Evolutionary conservation across 371 early-diverging fungal genomes (phyloP), one percentile per base, ranked within the genome.

Genomic region (Haplosporangium sp.): DNA sequence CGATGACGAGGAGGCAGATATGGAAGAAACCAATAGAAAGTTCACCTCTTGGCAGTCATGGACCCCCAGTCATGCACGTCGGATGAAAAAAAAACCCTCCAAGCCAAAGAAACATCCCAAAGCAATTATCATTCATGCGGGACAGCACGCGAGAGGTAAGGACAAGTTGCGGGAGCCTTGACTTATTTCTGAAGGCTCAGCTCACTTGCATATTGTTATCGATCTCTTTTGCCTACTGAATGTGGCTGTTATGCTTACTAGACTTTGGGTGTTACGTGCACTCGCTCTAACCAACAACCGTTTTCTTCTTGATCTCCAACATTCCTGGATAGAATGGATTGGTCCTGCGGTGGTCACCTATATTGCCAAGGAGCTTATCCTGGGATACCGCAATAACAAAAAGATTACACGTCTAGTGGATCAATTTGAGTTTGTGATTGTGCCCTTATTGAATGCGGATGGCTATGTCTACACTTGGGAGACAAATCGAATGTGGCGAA

Each of bases 401-500:
- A 69, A 69, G 42, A 72, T 83, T 48, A 74, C 73, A 11, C 62
- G 62, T 4, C 51, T 82, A 5, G 51, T 84, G 6, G 69, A 83
- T 46, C 61, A 59, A 43, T 83, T 83, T 62, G 82, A 83, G 56
- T 82, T 76, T 47, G 58, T 64, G 6, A 68, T 84, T 18, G 60
- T 84, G 38, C 85, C 85, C 29, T 79, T 84, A 29, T 63, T 83
- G 54, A 87, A 87, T 48, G 76, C 69, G 12, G 87, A 87, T 67
- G 87, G 86, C 45, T 87, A 86, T 55, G 81, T 67, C 16, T 86
- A 81, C 52, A 71, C 84, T 14, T 74, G 82, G 66, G 64, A 62
- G 20, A 59, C 59, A 41, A 73, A 77, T 56, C 72, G 80, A 41
- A 72, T 76, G 84, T 87, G 87, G 87, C 84, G 87, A 58, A 87